phyloP scores from a whole-genome alignment of 768 basidiomycete genomes.

The Phylloporus rhodoxanthus region DNA sequence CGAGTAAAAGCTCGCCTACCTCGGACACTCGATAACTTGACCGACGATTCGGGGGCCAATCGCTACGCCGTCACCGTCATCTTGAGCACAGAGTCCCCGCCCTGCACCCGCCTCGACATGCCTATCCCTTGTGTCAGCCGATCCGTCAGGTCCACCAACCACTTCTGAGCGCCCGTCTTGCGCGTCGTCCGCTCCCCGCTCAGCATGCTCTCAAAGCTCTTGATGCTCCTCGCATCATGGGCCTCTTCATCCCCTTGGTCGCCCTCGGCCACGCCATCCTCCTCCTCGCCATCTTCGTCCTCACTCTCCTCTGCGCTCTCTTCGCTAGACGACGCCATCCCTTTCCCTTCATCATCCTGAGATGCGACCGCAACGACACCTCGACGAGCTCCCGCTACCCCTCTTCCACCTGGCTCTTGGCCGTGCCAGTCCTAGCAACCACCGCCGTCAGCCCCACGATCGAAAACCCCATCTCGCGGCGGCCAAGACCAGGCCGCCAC shows the following conservation, averaged over 20 bases:
- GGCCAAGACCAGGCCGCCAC: conserved; percentile 55
- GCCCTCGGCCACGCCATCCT: conserved; percentile 22
- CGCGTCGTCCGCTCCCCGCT: conserved; percentile 29
- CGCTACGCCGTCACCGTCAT: conserved; percentile 32
- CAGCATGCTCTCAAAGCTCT: conserved; percentile 87
- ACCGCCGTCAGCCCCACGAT: conserved; percentile 70
- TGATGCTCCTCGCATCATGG: conserved; percentile 67
- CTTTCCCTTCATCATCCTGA: conserved; percentile 1
- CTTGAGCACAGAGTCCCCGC: conserved; percentile 24
- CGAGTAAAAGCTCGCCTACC: conserved; percentile 67
- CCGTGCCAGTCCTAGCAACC: conserved; percentile 45
- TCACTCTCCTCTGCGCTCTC: conserved; percentile 13
- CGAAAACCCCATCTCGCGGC: conserved; percentile 76
- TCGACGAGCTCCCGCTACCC: conserved; percentile 52
- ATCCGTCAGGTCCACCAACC: conserved; percentile 50
- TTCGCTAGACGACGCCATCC: too few relatives aligned
- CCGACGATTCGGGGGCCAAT: conserved; percentile 47
- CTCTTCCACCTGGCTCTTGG: conserved; percentile 9
- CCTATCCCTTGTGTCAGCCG: conserved; percentile 59
- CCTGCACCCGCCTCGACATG: conserved; percentile 38
- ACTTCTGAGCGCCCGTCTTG: conserved; percentile 44
- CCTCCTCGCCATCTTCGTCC: neutral
- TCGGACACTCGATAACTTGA: conserved; percentile 85
- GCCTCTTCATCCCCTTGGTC: conserved; percentile 26
- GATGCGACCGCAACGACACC: conserved; percentile 31